Percentiles rank a stretch among this genome's conserved stretches.
Evolutionary conservation across 345 rosid species (phyloP).

Genomic region (Melaleuca alternifolia): DNA sequence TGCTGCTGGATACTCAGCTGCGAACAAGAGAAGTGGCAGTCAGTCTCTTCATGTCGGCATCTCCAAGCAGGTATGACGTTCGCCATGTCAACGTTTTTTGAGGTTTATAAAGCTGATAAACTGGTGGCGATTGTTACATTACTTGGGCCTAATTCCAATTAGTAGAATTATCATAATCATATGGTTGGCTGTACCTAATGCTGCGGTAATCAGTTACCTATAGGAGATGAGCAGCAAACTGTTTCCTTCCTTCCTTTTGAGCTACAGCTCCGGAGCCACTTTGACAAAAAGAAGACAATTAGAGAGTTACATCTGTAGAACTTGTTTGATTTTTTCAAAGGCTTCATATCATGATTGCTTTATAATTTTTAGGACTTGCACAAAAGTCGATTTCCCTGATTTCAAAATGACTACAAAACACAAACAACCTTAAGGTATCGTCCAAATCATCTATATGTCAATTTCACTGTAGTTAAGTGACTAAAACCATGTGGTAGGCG

Average conservation of each 20-base stretch:
- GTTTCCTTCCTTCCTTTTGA: neutral
- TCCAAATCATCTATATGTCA: neutral
- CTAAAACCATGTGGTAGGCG: neutral
- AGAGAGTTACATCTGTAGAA: neutral
- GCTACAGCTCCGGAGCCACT: neutral
- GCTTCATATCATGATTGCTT: neutral
- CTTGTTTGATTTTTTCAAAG: neutral
- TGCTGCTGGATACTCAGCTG: conserved; percentile 24
- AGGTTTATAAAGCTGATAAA: neutral
- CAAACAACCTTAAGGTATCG: neutral
- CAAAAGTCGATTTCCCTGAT: neutral
- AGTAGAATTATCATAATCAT: neutral
- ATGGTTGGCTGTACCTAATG: neutral
- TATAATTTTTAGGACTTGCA: neutral
- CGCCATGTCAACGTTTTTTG: neutral
- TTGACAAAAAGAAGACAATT: neutral
- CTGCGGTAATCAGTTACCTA: neutral
- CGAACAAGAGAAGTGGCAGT: conserved; percentile 26
- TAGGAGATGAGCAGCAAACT: neutral
- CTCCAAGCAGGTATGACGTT: conserved; percentile 17
- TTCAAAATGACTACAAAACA: neutral
- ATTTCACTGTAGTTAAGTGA: neutral
- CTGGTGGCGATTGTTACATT: neutral
- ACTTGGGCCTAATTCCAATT: neutral
- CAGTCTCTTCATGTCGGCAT: conserved; percentile 12